Base-by-base conservation (phyloP, 768 basidiomycete genomes). In the Dendrothele bispora region DNA sequence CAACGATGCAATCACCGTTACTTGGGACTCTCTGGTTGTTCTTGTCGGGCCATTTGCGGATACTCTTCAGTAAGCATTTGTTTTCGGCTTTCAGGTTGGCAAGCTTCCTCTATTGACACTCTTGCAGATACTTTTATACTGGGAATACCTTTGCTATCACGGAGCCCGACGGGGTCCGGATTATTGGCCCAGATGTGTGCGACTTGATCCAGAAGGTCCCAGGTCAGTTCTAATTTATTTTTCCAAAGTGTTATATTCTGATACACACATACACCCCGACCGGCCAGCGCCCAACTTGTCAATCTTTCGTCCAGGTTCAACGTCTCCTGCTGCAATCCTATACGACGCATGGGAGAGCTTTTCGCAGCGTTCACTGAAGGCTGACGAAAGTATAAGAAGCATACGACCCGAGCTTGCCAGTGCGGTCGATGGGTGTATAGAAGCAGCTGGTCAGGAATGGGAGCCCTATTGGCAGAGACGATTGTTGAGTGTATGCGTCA, bases 181-280 rank as follows among this genome's bases (percentile, higher is more conserved):
- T 98, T 34, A 65, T 95, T 34, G 80, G 85, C 11, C 78, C 87
- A 8, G 84, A 90, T 21, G 77, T 82, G 1, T 91, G 86, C 58
- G 94, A 98, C 57, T 82, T 98, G 45, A 72, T 99, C 17, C 91
- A 98, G 60, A 95, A 94, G 70, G 97, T 98, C 1, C 93, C 95
- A 21, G 74, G 93, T 94, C 56, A 40, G 80, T 55, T 6, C 34
- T 12, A 45, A n/a, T 15, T 8, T 36, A 3, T 40, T 15, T 43
- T 17, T 25, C 30, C 30, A 30, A 32, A n/a, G 36, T 40, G 14
- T 42, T 46, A 22, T 40, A n/a, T 38, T 52, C 5, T 48, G 12
- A 14, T 11, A 5, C 11, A n/a, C 46, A 17, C 4, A 22, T 21
- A 39, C 5, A 40, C 17, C 22, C 6, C 18, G 34, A 25, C 3